phyloP scores from a whole-genome alignment of 2,329 filamentous ascomycete species.

The Chrysoporthe cubensis region DNA sequence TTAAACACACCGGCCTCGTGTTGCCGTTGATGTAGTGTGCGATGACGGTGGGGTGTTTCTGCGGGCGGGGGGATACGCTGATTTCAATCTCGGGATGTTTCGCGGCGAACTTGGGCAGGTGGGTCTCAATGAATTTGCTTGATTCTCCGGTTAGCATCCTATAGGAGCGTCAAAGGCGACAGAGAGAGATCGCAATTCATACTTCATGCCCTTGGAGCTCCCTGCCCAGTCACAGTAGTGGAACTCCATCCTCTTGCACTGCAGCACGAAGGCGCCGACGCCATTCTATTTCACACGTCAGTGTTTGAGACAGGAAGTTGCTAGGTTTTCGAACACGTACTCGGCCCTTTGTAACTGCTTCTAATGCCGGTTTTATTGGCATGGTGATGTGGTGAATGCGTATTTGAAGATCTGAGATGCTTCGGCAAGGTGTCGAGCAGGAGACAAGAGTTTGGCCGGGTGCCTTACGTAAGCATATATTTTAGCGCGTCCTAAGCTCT shows the following conservation, averaged over 20 bases:
- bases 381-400: slow-evolving; percentile 46
- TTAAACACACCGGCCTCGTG: slow-evolving; percentile 83
- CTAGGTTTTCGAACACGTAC: slow-evolving; percentile 41
- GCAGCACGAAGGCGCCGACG: slow-evolving; percentile 93
- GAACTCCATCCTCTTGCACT: slow-evolving; percentile 94
- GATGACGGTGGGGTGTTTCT: slow-evolving; percentile 84
- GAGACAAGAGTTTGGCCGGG: slow-evolving; percentile 18
- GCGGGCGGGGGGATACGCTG: slow-evolving; percentile 85
- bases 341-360: slow-evolving; percentile 56
- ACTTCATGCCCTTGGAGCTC: slow-evolving; percentile 95
- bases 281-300: slow-evolving; percentile 70
- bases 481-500: slow-evolving; percentile 20
- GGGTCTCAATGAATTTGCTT: slow-evolving; percentile 80
- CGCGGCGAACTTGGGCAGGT: slow-evolving; percentile 77
- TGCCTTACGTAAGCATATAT: slow-evolving; percentile 23
- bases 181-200: slow-evolving; percentile 38
- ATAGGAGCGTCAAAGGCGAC: slow-evolving; percentile 4
- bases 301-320: background rate
- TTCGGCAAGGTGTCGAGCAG: background rate
- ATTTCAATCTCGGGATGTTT: slow-evolving; percentile 89
- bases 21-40: slow-evolving; percentile 93
- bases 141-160: slow-evolving; percentile 18
- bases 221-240: slow-evolving; percentile 98
- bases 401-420: slow-evolving; percentile 18
- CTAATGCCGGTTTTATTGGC: slow-evolving; percentile 56